Evolutionary conservation across 805 yeast species (phyloP), one percentile per base, ranked within the genome.

Genomic region (Saccharomycopsis sp.): DNA sequence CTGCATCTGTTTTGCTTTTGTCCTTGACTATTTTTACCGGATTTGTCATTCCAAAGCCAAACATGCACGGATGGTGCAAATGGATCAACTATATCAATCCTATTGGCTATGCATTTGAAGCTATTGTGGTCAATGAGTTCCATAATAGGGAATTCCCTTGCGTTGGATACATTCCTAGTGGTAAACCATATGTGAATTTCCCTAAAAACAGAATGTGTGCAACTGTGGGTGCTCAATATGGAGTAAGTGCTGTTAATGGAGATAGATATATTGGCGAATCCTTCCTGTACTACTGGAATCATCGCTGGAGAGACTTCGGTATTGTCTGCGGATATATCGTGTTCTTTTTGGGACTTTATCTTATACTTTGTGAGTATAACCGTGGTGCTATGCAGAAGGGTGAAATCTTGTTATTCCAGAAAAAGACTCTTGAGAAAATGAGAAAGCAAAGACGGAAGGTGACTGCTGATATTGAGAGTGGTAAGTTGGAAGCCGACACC

Each of bases 351-450:
- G 65, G 62, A 54, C 73, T 79, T 9, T 85, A 85, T 67, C 68
- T 87, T 59, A 40, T 72, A 2, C 72, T 82, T 58, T 77, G 82
- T 55, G 91, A 87, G 67, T 71, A 65, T 61, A 81, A 82, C 64
- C 79, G 77, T 66, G 82, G 85, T 67, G 81, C 87, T 2, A 75
- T 78, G 74, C 87, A 82, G 69, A 82, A 82, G 70, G 91, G 91
- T 75, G 91, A 86, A 69, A 75, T 85, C 34, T 71, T 84, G 61
- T 75, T 86, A 24, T 85, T 82, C 74, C 83, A 80, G 65, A 70
- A 71, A 51, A 70, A 78, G 1, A 73, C 80, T 55, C 71, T 83
- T 67, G 73, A 68, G 53, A 77, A 76, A 62, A 61, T 80, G 65
- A 76, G 71, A 64, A 81, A 79, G 63, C 67, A 73, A 52, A 37